Percentiles rank a stretch among this genome's conserved stretches.
Conservation (phyloP, 768 basidiomycete species). For the Kwoniella sp. region DNA sequence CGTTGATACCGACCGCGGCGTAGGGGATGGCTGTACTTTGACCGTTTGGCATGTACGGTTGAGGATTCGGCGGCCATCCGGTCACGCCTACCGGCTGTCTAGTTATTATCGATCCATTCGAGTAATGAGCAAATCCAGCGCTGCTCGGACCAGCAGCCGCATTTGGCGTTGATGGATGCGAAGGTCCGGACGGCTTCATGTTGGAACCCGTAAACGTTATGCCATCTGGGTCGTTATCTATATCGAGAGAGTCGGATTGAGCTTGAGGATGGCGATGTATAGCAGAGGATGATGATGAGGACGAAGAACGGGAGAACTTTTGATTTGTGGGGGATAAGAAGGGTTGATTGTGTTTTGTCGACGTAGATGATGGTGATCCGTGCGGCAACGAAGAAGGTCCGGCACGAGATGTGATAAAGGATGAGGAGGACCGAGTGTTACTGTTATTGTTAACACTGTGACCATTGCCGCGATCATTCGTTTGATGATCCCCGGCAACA, state of each 20-base stretch:
- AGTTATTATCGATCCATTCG: neutral
- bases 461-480: no score
- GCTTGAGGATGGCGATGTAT: neutral
- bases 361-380: conserved; percentile 7
- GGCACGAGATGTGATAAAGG: neutral
- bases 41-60: neutral
- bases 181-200: conserved; percentile 1
- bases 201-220: conserved; percentile 14
- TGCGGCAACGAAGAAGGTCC: conserved; percentile 1
- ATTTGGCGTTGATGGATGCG: neutral
- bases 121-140: conserved; percentile 10
- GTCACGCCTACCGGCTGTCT: conserved; percentile 6
- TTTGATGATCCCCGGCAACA: conserved; percentile 7
- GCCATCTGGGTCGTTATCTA: conserved; percentile 6
- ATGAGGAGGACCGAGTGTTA: conserved; percentile 2
- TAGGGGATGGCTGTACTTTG: conserved; percentile 1
- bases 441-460: neutral
- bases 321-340: conserved; percentile 3
- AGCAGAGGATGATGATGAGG: neutral
- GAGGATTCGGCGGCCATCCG: conserved; percentile 17
- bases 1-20: conserved; percentile 6
- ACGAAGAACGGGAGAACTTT: neutral
- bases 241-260: neutral
- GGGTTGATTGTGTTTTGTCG: neutral
- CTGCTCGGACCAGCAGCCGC: conserved; percentile 13